Evolutionary conservation across 1,284 basidiomycete genomes (phyloP), one percentile per base, ranked within the genome.

Genomic region (Somion occarium): DNA sequence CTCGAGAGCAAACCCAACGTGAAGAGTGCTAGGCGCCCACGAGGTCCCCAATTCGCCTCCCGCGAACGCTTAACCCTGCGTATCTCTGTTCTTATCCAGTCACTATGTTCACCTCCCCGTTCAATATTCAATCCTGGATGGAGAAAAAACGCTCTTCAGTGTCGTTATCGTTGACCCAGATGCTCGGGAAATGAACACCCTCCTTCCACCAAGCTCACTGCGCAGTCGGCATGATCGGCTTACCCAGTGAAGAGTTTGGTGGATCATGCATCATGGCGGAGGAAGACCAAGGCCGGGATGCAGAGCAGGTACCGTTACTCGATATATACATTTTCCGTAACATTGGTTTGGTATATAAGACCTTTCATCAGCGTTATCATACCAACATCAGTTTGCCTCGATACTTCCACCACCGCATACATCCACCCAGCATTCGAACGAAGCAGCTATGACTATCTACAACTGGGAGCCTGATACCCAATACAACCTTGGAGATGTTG

Each of bases 401-500:
- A 42, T n/a, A 50, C 12, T 30, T 19, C n/a, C 47, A 22, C 30
- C 27, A 52, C 38, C 23, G 25, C 11, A n/a, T n/a, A n/a, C n/a
- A n/a, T 42, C 30, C 30, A 38, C 45, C 9, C 30, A 15, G 7
- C 30, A 7, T 34, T 34, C 15, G 30, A 34, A 7, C n/a, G n/a
- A 34, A 34, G 30, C 30, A 44, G 38, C 43, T 46, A 47, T 30
- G 52, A 64, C 83, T 81, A 64, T 69, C 54, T 64, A 62, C 51
- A 56, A 55, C 47, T 88, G 86, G 85, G 68, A 83, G 69, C 81
- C 84, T 43, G 83, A 82, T 48, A 81, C 74, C 42, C 62, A 76
- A 50, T 90, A 90, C 71, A 67, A 70, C 59, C 56, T 64, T 44
- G 80, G 74, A 55, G 74, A 79, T 49, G 69, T 80, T 37, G 86